Percentiles rank a stretch among this genome's conserved stretches.
phyloP scores from a whole-genome alignment of 1,284 basidiomycete genomes.

The Spongiforma sp. region DNA sequence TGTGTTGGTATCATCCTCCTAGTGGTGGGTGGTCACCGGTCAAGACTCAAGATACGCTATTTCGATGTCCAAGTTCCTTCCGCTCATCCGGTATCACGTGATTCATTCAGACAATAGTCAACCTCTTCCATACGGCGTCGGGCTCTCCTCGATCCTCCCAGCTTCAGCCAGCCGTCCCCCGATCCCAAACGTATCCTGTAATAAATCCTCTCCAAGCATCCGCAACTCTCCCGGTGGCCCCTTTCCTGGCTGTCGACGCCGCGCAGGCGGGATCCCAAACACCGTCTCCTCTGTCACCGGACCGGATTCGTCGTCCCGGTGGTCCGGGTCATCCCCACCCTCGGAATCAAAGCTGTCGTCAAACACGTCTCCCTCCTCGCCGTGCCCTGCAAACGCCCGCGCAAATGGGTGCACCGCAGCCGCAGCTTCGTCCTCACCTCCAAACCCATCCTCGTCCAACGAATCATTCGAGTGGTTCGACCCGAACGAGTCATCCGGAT shows the following conservation, averaged over 20 bases:
- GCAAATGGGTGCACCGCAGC: constrained; percentile 61
- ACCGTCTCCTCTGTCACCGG: constrained; percentile 61
- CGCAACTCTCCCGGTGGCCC: constrained; percentile 43
- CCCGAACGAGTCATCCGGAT: constrained; percentile 60
- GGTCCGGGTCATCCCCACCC: constrained; percentile 22
- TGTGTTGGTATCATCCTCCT: constrained; percentile 38
- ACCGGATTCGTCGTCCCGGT: constrained; percentile 19
- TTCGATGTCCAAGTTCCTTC: constrained; percentile 37
- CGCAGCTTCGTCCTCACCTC: constrained; percentile 39
- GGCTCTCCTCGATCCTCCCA: constrained; percentile 62
- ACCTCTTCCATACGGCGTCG: constrained; percentile 52
- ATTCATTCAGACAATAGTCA: constrained; percentile 11
- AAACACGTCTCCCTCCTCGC: constrained; percentile 52
- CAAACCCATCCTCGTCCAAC: constrained; percentile 46
- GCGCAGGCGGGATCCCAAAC: constrained; percentile 66
- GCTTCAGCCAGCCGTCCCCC: constrained; percentile 53
- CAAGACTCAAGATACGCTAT: too few species aligned
- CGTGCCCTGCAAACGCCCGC: constrained; percentile 40
- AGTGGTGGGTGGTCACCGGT: not conserved
- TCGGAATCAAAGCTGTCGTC: constrained; percentile 57
- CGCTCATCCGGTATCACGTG: constrained; percentile 25
- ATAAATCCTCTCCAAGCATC: constrained; percentile 62
- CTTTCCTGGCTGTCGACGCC: constrained; percentile 41
- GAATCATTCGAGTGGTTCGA: constrained; percentile 54
- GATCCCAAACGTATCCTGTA: constrained; percentile 67